phyloP scores from a whole-genome alignment of 768 basidiomycete genomes.

The Lentinula sp. region DNA sequence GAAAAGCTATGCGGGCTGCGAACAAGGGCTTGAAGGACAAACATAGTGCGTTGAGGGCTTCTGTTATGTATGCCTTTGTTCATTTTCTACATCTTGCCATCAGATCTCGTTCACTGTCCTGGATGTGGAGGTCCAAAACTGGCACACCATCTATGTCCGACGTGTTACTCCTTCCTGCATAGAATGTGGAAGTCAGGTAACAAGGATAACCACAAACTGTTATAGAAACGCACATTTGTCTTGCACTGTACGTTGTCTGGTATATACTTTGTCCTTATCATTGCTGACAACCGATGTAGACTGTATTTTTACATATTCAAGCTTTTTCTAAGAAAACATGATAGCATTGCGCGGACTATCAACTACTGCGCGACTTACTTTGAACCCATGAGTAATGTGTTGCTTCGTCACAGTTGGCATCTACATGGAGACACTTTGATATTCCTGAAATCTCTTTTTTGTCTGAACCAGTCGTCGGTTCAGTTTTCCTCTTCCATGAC shows the following conservation, averaged over 20 bases:
- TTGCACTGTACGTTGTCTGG: not conserved
- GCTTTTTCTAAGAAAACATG: not conserved
- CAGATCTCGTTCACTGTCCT: slow-evolving; percentile 90
- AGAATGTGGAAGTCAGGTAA: slow-evolving; percentile 54
- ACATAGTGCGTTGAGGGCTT: slow-evolving; percentile 51
- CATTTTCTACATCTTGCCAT: slow-evolving; percentile 1
- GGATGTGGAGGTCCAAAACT: slow-evolving; percentile 86
- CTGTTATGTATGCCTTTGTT: not conserved
- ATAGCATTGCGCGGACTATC: too few relatives aligned
- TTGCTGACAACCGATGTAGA: not conserved
- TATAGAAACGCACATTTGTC: slow-evolving; percentile 14
- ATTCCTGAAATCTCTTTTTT: too few relatives aligned
- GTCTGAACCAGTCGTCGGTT: too few relatives aligned
- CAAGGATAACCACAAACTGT: slow-evolving; percentile 26
- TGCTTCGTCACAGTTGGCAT: too few relatives aligned
- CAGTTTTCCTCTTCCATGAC: too few relatives aligned
- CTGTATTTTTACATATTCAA: not conserved
- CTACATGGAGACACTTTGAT: too few relatives aligned
- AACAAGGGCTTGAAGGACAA: slow-evolving; percentile 96
- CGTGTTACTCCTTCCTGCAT: slow-evolving; percentile 69
- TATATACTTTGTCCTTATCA: not conserved
- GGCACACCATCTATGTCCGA: slow-evolving; percentile 80
- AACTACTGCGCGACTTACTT: too few relatives aligned
- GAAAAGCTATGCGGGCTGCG: slow-evolving; percentile 91
- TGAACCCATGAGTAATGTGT: too few relatives aligned